Conservation (phyloP, 768 basidiomycete genomes). For the Tricholomella constricta region DNA sequence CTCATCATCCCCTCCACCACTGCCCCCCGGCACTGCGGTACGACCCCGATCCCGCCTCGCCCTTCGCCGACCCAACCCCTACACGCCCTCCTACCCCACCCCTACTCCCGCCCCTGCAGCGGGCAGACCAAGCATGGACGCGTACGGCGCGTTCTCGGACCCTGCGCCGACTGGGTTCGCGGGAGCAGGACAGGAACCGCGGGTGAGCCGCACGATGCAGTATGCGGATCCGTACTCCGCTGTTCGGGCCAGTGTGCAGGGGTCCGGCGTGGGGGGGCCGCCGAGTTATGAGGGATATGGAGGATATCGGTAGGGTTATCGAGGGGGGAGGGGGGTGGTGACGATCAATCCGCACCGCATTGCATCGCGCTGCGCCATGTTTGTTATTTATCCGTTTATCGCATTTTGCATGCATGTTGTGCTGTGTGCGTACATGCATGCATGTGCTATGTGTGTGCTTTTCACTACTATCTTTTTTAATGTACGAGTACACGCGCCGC, state of each 20-base stretch:
- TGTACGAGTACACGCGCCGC: too few species aligned
- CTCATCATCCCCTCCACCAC: too few species aligned
- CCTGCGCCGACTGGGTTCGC: slow-evolving; percentile 75
- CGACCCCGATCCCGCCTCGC: slow-evolving; percentile 19
- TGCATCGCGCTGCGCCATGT: too few species aligned
- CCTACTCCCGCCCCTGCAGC: slow-evolving; percentile 30
- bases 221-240: slow-evolving; percentile 89
- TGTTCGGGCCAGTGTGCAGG: slow-evolving; percentile 61
- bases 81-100: slow-evolving; percentile 29
- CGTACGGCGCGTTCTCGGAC: slow-evolving; percentile 90
- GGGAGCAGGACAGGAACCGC: slow-evolving; percentile 39
- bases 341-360: too few species aligned
- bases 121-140: slow-evolving; percentile 75
- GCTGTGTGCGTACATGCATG: too few species aligned
- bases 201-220: slow-evolving; percentile 90
- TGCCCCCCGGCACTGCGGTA: not conserved
- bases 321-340: not conserved
- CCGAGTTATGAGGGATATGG: slow-evolving; percentile 59
- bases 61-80: slow-evolving; percentile 55
- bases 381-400: too few species aligned
- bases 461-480: too few species aligned
- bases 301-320: slow-evolving; percentile 44
- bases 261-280: slow-evolving; percentile 33
- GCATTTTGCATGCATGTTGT: too few species aligned
- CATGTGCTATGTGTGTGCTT: too few species aligned